Evolutionary conservation across 108 stramenopile genomes (phyloP).

Genomic region (Chaetoceros muelleri): DNA sequence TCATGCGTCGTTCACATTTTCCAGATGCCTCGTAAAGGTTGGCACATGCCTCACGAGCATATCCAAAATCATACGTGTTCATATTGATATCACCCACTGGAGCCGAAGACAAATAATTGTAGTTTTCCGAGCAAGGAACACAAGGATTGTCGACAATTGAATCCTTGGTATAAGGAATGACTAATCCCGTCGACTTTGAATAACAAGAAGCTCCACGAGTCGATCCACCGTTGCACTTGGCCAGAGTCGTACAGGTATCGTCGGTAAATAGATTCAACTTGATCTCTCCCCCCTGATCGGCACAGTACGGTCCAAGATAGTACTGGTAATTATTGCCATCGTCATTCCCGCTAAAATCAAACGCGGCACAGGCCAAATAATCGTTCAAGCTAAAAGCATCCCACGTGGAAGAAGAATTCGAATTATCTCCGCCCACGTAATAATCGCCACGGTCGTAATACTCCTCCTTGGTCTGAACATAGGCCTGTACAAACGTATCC

Average conservation of each 20-base stretch:
- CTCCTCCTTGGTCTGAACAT: slow-evolving; percentile 23
- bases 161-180: slow-evolving; percentile 23
- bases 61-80: slow-evolving; percentile 21
- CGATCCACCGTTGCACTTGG: slow-evolving; percentile 25
- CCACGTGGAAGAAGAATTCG: slow-evolving; percentile 30
- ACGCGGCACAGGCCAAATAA: slow-evolving; percentile 23
- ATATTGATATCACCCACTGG: slow-evolving; percentile 7
- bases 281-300: slow-evolving; percentile 22
- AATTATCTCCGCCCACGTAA: slow-evolving; percentile 15
- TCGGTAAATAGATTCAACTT: slow-evolving; percentile 29
- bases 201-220: slow-evolving; percentile 34
- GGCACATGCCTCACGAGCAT: slow-evolving; percentile 25
- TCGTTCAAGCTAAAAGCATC: slow-evolving; percentile 9
- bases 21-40: slow-evolving; percentile 19
- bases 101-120: background rate
- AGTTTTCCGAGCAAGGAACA: slow-evolving; percentile 30
- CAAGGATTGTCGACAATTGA: slow-evolving; percentile 28
- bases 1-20: slow-evolving; percentile 26
- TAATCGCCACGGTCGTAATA: slow-evolving; percentile 12
- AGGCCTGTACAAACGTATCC: slow-evolving; percentile 29
- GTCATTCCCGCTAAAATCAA: slow-evolving; percentile 10
- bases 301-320: slow-evolving; percentile 29
- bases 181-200: slow-evolving; percentile 17
- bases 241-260: slow-evolving; percentile 22
- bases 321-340: slow-evolving; percentile 11